Base-by-base conservation (phyloP, 257 asterid genomes). In the Plantago major region DNA sequence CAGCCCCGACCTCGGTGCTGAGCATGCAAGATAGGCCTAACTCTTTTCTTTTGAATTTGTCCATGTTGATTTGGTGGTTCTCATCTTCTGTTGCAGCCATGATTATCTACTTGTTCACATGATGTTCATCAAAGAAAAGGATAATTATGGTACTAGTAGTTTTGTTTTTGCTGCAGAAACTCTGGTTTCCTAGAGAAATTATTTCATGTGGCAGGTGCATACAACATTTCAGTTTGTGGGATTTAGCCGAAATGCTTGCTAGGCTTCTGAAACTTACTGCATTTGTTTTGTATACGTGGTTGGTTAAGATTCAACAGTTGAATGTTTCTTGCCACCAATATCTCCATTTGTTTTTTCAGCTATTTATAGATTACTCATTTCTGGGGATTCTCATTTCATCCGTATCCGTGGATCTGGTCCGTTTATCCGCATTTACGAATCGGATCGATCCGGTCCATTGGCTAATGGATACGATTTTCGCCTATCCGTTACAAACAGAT, bases 1-100 rank as follows among this genome's bases (percentile, higher is more conserved):
- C 75, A 2, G 97, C 90, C 16, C 96, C 96, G 38, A 92, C 81
- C 71, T 92, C 96, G 0, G 99, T 79, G 79, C 89, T 92, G 42
- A 92, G 84, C 86, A 84, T 86, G 85, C 99, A 92, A 1, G 99
- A 89, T 17, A 92, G 30, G 42, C 95, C 99, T 5, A 86, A 68
- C 49, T 89, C 96, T 72, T 79, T 89, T 11, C 92, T 74, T 67
- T 67, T 82, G 14, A 73, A 56, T 67, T 63, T 89, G 8, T 63
- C 33, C 79, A 57, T 73, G 63, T 5, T 62, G 14, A 47, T 14
- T 54, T 51, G 67, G 13, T 58, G 70, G n/a, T 16, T 66, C 5
- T 42, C 79, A 46, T 86, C 81, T 64, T 79, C 79, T 64, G 57
- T 51, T 51, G 63, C 64, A 6, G 67, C 80, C 90, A 75, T 81